Evolutionary conservation across 2,329 filamentous ascomycete genomes (phyloP).

Genomic region (Scytalidium lignicola): DNA sequence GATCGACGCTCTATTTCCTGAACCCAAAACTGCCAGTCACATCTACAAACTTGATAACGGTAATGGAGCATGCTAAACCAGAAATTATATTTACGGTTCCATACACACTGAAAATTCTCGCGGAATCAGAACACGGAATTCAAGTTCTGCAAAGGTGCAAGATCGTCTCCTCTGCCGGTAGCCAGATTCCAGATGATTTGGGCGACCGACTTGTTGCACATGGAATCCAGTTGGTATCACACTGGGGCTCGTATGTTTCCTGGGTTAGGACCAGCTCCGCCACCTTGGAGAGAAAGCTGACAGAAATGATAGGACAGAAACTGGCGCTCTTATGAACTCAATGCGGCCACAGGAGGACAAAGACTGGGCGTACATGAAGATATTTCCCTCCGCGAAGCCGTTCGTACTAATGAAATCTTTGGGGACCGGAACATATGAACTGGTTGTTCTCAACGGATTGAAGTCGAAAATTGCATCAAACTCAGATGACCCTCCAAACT

Average conservation of each 20-base stretch:
- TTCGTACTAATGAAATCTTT: constrained; percentile 12
- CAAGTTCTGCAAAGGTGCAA: constrained; percentile 39
- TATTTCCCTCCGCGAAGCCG: constrained; percentile 5
- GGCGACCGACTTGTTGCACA: constrained; percentile 47
- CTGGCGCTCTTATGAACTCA: constrained; percentile 57
- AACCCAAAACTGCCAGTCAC: constrained; percentile 53
- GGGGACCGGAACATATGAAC: constrained; percentile 8
- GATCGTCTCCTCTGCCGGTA: constrained; percentile 54
- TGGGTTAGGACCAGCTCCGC: no score
- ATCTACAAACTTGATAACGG: constrained; percentile 37
- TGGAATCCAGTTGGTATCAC: constrained; percentile 49
- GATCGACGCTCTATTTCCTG: constrained; percentile 46
- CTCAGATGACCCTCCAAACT: neutral
- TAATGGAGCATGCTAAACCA: constrained; percentile 37
- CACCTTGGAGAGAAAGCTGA: constrained; percentile 1
- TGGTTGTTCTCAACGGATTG: neutral
- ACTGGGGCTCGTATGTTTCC: constrained; percentile 50
- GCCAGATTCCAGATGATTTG: constrained; percentile 53
- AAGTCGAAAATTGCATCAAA: constrained; percentile 2
- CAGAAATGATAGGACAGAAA: constrained; percentile 42
- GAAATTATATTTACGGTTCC: constrained; percentile 58
- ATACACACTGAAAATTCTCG: constrained; percentile 59
- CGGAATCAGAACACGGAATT: constrained; percentile 52
- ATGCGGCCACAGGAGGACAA: constrained; percentile 47
- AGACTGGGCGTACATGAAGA: constrained; percentile 56